Percentiles rank a stretch among this genome's conserved stretches.
Evolutionary conservation across 1,139 yeast species (phyloP).

Genomic region (Kodamaea anthophila): DNA sequence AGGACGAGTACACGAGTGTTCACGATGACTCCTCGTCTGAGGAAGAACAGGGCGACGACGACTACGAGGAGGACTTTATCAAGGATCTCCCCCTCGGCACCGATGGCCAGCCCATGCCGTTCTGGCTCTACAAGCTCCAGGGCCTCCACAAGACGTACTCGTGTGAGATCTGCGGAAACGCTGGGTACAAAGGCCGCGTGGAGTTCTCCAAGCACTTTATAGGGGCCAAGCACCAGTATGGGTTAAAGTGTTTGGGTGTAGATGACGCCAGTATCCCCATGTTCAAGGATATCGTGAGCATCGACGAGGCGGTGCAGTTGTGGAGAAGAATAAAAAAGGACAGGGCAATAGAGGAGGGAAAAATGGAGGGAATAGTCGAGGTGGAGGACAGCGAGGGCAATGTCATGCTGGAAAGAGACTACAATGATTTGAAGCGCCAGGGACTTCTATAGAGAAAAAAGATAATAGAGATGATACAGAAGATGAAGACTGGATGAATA

Average conservation of each 20-base stretch:
- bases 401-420: conserved; percentile 80
- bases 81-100: conserved; percentile 73
- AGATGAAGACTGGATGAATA: no score
- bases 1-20: conserved; percentile 29
- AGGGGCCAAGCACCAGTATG: conserved; percentile 64
- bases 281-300: conserved; percentile 61
- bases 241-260: conserved; percentile 72
- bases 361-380: conserved; percentile 58
- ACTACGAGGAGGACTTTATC: conserved; percentile 18
- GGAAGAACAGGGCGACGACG: conserved; percentile 29
- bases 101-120: conserved; percentile 90
- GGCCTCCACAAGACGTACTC: conserved; percentile 69
- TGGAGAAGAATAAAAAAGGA: conserved; percentile 45
- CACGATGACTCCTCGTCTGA: conserved; percentile 13
- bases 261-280: conserved; percentile 29
- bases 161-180: conserved; percentile 88
- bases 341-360: conserved; percentile 32
- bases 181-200: conserved; percentile 65
- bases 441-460: no score
- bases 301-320: conserved; percentile 61
- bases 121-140: conserved; percentile 85
- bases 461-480: background rate
- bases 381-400: conserved; percentile 92
- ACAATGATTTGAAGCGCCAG: conserved; percentile 77
- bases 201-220: conserved; percentile 70